Evolutionary conservation across 2,329 filamentous ascomycete species (phyloP), one percentile per base, ranked within the genome.

Genomic region (Fusarium coffeatum): DNA sequence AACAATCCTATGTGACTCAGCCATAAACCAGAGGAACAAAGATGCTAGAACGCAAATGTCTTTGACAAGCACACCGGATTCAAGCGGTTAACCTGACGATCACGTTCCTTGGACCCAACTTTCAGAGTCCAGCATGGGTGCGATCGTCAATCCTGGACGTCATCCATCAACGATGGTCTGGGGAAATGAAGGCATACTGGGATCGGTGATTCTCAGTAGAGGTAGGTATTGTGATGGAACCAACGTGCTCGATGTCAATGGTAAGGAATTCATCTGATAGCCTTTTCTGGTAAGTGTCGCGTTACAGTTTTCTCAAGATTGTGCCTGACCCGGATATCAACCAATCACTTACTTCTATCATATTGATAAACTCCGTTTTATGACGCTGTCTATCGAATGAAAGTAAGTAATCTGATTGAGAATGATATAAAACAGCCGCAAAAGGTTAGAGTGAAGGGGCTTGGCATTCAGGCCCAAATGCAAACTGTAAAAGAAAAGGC

Each of bases 381-480:
- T 68, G 48, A 59, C 49, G 45, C 18, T 46, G 15, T 54, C 13
- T 55, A 42, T 46, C 46, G 18, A 57, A 51, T 57, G 28, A 41
- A 48, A 55, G 30, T 11, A 57, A 48, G 28, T 40, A 22, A 32
- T 28, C 28, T 13, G 23, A 32, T 27, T 22, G 47, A 43, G 34
- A 50, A 20, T 37, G n/a, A 47, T 13, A 41, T 16, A 20, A 41
- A 37, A 47, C 3, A 12, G 34, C 47, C 64, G 68, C 55, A 70
- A 70, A 27, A 41, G 54, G 68, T 50, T 71, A 71, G 67, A 43
- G 25, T 8, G 8, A 25, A 28, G 5, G 30, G 45, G 23, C 64
- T 71, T 70, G 68, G 67, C 59, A 68, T 70, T 34, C 68, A 70
- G 59, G 58, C 22, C 62, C 55, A 56, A 46, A 54, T 41, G 23